These are phyloP conservation scores for Pyrenochaeta sp. DNA, from an alignment of 2,329 filamentous ascomycete genomes.

Conservation along the genomic window DNA sequence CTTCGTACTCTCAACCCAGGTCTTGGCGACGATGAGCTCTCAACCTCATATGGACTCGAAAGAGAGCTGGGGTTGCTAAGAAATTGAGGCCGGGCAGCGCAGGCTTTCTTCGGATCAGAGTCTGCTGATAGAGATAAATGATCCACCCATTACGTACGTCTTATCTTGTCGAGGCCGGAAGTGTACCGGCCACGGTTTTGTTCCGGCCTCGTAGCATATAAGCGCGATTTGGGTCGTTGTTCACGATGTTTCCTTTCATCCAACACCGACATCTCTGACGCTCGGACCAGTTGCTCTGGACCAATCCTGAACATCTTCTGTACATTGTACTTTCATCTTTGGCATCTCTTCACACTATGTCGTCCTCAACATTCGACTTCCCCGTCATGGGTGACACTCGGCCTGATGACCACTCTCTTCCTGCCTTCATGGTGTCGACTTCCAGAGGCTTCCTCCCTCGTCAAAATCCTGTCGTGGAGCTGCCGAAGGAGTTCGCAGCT, in stretches of 20 bases:
- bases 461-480: constrained; percentile 55
- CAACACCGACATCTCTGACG: constrained; percentile 9
- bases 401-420: constrained; percentile 69
- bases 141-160: constrained; percentile 49
- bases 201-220: constrained; percentile 49
- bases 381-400: constrained; percentile 69
- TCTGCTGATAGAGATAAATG: constrained; percentile 25
- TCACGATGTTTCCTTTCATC: constrained; percentile 5
- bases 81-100: constrained; percentile 10
- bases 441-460: constrained; percentile 78
- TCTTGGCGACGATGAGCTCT: constrained; percentile 26
- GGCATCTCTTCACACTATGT: constrained; percentile 50
- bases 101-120: constrained; percentile 17
- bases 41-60: constrained; percentile 1
- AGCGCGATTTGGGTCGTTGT: constrained; percentile 31
- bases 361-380: constrained; percentile 57
- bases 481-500: constrained; percentile 77
- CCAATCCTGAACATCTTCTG: background rate
- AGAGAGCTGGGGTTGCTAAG: background rate
- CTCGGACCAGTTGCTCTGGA: constrained; percentile 3
- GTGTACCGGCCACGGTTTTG: constrained; percentile 27
- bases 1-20: constrained; percentile 3
- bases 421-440: constrained; percentile 82
- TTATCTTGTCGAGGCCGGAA: constrained; percentile 42
- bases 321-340: constrained; percentile 3